These are phyloP conservation scores for Elsinoe fawcettii DNA, from an alignment of 2,329 filamentous ascomycete genomes.

Conservation along the genomic window DNA sequence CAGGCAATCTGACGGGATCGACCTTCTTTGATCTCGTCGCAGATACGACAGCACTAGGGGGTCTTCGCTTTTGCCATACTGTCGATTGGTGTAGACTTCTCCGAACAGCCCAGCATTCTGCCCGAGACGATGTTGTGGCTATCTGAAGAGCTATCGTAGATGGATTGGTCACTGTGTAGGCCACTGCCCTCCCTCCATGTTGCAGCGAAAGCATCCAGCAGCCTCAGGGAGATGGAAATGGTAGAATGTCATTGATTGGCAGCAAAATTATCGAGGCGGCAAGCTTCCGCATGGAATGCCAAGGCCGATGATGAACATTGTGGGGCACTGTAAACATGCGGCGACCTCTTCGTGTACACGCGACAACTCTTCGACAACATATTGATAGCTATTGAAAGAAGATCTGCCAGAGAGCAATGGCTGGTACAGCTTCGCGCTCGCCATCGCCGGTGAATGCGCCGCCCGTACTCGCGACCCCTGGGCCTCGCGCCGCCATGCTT, in stretches of 20 bases:
- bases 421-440: conserved; percentile 25
- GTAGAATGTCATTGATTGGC: neutral
- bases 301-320: neutral
- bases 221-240: neutral
- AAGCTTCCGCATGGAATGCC: neutral
- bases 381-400: neutral
- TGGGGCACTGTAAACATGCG: conserved; percentile 5
- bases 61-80: neutral
- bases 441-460: conserved; percentile 48
- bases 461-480: conserved; percentile 47
- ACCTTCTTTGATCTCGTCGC: neutral
- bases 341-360: neutral
- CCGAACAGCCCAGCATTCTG: neutral
- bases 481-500: conserved; percentile 52
- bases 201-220: neutral
- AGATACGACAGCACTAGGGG: neutral
- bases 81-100: conserved; percentile 2
- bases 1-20: neutral
- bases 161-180: neutral
- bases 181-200: neutral
- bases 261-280: neutral
- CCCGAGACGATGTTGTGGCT: neutral
- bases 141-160: neutral
- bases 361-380: neutral
- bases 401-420: neutral